Evolutionary conservation across 176 grass and related monocot species (phyloP), one percentile per base, ranked within the genome.

Genomic region (Oryza longistaminata): DNA sequence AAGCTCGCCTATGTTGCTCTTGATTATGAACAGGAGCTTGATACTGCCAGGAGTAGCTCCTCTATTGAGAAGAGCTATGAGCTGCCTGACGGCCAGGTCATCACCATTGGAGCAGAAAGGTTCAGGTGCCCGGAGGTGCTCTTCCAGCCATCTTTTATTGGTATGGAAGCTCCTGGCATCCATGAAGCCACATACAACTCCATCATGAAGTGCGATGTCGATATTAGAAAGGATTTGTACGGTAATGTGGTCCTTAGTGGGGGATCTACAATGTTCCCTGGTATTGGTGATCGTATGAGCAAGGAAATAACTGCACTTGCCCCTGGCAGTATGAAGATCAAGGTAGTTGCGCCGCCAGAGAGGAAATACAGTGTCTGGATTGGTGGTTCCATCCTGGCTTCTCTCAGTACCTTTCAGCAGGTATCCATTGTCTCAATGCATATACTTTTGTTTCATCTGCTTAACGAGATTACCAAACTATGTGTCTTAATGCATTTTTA

Each of bases 301-400:
- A 97, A 93, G 82, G 94, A 97, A 79, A 92, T 93, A 74, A 92
- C 91, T 0, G 87, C 94, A 1, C 87, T 97, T 70, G 94, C 94
- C 40, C 94, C 94, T 2, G 93, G 89, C 85, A 97, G 94, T 82
- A 93, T 97, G 91, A 97, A 93, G 82, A 46, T 97, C 74, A 97
- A 97, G 89, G 94, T 97, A 26, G 91, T 97, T 17, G 94, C 94
- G 0, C 94, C 94, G 0, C 94, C 94, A 4, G 94, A 97, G 82
- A 93, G 94, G 70, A 97, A 97, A 75, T 97, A 93, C 65, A 93
- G 91, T 88, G 94, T 97, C 13, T 97, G 94, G 91, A 97, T 97
- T 19, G 94, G 94, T 78, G 94, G 91, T 68, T 97, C 94, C 40
- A 97, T 93, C 71, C 89, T 97, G 1, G 91, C 91, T 19, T 97